phyloP scores from a whole-genome alignment of 2,329 filamentous ascomycete genomes.

The Fusarium globosum region DNA sequence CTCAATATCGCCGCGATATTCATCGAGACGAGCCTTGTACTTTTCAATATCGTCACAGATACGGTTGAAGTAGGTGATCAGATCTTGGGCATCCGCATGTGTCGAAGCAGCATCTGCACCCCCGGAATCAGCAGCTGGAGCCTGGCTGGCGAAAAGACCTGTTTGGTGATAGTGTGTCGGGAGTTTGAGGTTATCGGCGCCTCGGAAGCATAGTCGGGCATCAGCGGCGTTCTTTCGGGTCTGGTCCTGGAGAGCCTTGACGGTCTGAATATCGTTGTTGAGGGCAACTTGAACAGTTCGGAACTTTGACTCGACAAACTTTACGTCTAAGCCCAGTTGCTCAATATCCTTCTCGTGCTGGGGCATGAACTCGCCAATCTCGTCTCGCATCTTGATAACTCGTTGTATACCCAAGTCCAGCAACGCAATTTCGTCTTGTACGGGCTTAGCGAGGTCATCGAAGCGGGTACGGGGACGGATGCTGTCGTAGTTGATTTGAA shows the following conservation, averaged over 20 bases:
- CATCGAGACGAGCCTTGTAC: conserved; percentile 57
- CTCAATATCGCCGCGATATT: conserved; percentile 59
- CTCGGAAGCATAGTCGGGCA: conserved; percentile 76
- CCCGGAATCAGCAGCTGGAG: conserved; percentile 45
- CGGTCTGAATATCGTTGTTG: conserved; percentile 69
- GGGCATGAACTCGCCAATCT: conserved; percentile 76
- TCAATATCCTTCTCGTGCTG: conserved; percentile 63
- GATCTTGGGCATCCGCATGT: conserved; percentile 54
- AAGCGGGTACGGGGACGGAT: conserved; percentile 90
- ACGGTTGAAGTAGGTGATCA: conserved; percentile 59
- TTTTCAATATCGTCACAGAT: conserved; percentile 57
- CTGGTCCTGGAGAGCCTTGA: conserved; percentile 71
- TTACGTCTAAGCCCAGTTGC: conserved; percentile 59
- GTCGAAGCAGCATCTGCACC: conserved; percentile 50
- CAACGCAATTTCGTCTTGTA: conserved; percentile 80
- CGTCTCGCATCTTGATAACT: conserved; percentile 81
- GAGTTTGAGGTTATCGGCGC: conserved; percentile 78
- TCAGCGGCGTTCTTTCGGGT: conserved; percentile 74
- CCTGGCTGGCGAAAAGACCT: conserved; percentile 54
- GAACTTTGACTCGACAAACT: conserved; percentile 63
- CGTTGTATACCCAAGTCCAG: conserved; percentile 84
- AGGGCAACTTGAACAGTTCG: conserved; percentile 58
- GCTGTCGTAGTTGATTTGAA: conserved; percentile 81
- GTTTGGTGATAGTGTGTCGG: conserved; percentile 68
- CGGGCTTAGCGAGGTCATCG: conserved; percentile 84